phyloP scores from a whole-genome alignment of 2,329 filamentous ascomycete species.

The Rosellinia necatrix region DNA sequence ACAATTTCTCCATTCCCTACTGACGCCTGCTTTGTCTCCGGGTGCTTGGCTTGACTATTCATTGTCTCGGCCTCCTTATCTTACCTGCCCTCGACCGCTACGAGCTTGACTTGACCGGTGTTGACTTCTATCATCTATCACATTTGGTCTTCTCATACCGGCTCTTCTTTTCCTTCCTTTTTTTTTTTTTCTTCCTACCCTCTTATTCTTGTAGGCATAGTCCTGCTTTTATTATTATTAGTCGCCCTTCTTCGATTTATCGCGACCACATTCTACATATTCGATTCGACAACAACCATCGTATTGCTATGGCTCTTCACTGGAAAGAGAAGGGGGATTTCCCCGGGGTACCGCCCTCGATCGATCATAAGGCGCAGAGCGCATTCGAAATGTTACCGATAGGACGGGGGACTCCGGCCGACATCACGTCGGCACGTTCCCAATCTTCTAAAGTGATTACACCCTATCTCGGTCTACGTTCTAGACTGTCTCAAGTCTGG shows the following conservation, averaged over 20 bases:
- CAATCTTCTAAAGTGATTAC: constrained; percentile 64
- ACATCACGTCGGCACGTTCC: not conserved
- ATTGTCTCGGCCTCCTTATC: constrained; percentile 17
- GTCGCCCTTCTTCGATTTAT: not conserved
- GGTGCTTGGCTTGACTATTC: not conserved
- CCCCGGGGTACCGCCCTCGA: constrained; percentile 34
- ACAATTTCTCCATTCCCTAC: constrained; percentile 28
- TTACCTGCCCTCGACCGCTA: not conserved
- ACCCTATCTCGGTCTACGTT: constrained; percentile 87
- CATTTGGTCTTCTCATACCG: not conserved
- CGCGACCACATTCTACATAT: constrained; percentile 2
- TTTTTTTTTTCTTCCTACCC: not conserved
- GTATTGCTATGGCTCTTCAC: constrained; percentile 27
- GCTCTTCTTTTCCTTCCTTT: not conserved
- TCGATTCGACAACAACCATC: constrained; percentile 1
- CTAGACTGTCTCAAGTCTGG: constrained; percentile 93
- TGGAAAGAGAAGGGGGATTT: constrained; percentile 29
- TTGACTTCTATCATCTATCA: constrained; percentile 9
- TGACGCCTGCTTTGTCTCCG: constrained; percentile 17
- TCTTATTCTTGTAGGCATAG: constrained; percentile 8
- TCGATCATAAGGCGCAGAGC: constrained; percentile 35
- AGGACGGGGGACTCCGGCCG: not conserved
- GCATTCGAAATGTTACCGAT: constrained; percentile 39
- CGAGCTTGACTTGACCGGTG: not conserved
- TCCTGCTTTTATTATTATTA: not conserved